Conservation (phyloP, 2,329 filamentous ascomycete species). For the Trichoderma sp. region DNA sequence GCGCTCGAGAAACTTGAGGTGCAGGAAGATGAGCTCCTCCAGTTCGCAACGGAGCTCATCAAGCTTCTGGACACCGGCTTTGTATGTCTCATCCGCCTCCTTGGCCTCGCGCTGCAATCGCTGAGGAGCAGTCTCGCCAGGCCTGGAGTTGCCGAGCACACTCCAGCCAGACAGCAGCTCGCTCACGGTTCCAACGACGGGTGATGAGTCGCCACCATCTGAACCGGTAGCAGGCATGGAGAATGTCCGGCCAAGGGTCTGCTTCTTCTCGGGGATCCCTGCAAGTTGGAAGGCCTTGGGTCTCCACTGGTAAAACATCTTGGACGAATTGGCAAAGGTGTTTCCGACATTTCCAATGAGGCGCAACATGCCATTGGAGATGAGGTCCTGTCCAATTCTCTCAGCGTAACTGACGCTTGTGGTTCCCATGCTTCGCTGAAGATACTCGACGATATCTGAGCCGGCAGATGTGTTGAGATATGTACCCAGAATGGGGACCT, state of each 20-base stretch:
- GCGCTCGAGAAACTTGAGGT: constrained; percentile 93
- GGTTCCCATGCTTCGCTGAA: constrained; percentile 82
- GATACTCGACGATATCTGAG: constrained; percentile 91
- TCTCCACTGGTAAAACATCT: constrained; percentile 97
- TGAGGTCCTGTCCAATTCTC: constrained; percentile 89
- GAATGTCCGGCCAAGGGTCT: constrained; percentile 67
- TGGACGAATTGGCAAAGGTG: constrained; percentile 95
- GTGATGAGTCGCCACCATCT: constrained; percentile 67
- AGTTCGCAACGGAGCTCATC: constrained; percentile 89
- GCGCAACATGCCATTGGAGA: constrained; percentile 80
- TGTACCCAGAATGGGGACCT: constrained; percentile 91
- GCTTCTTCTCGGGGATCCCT: constrained; percentile 86
- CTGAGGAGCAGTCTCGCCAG: constrained; percentile 90
- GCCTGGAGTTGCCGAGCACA: constrained; percentile 74
- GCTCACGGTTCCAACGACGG: constrained; percentile 75
- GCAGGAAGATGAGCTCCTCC: constrained; percentile 91
- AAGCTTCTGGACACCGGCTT: constrained; percentile 77
- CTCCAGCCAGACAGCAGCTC: constrained; percentile 94
- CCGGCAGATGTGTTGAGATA: constrained; percentile 92
- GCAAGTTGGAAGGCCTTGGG: constrained; percentile 85
- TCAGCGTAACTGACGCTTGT: constrained; percentile 88
- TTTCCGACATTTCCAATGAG: constrained; percentile 92
- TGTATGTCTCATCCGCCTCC: constrained; percentile 93
- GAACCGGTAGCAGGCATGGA: constrained; percentile 64
- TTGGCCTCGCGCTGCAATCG: constrained; percentile 82